Evolutionary conservation across 495 filamentous ascomycete species (phyloP).

Genomic region (Neurospora pannonica): DNA sequence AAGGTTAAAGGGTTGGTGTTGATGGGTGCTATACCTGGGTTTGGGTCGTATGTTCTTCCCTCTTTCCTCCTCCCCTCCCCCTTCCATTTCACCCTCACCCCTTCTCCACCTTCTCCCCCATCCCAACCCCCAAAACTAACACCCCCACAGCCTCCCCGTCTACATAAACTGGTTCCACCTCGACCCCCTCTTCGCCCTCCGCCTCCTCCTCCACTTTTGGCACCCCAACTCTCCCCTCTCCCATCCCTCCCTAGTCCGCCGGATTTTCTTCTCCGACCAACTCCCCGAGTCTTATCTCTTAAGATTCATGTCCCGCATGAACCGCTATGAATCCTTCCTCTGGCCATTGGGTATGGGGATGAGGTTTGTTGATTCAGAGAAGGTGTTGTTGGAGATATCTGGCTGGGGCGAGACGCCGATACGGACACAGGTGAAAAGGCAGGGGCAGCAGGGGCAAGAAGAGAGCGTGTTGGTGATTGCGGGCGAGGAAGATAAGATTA

Average conservation of each 20-base stretch:
- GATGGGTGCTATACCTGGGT: constrained; percentile 30
- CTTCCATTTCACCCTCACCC: background rate
- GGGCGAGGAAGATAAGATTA: constrained; percentile 24
- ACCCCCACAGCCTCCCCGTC: constrained; percentile 18
- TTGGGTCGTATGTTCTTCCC: constrained; percentile 32
- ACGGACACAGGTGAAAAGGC: background rate
- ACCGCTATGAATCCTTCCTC: constrained; percentile 35
- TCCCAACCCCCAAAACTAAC: background rate
- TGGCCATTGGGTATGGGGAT: constrained; percentile 36
- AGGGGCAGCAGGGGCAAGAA: background rate
- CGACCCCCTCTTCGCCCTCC: constrained; percentile 34
- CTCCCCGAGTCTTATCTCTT: constrained; percentile 20
- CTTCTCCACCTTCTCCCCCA: background rate
- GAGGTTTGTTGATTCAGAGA: constrained; percentile 26
- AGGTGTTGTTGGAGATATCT: constrained; percentile 26
- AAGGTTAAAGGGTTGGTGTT: constrained; percentile 31
- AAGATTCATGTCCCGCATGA: constrained; percentile 25
- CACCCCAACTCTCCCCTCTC: constrained; percentile 42
- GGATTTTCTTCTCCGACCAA: constrained; percentile 32
- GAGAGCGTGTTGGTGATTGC: constrained; percentile 31
- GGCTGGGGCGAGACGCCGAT: constrained; percentile 8
- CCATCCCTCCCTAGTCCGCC: constrained; percentile 28
- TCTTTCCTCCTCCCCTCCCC: background rate
- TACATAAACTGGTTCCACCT: constrained; percentile 35
- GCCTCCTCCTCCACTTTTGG: constrained; percentile 31